phyloP scores from a whole-genome alignment of 306 rosid genomes.

The Rosa lucieae region DNA sequence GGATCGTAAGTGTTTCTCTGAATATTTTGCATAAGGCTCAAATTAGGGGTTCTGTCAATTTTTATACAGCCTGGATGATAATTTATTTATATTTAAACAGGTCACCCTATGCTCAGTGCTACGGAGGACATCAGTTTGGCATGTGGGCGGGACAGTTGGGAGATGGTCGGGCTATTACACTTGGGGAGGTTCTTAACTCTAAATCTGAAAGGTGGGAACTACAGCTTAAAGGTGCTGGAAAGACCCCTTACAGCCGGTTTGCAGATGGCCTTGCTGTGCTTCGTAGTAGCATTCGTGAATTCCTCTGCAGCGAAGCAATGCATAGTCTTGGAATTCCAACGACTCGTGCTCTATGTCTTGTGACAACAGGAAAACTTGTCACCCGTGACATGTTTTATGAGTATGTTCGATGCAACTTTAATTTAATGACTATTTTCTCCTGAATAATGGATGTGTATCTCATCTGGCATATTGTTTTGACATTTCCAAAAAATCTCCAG shows the following conservation, averaged over 20 bases:
- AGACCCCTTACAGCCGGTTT: conserved; percentile 95
- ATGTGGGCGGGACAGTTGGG: conserved; percentile 99
- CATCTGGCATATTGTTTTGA: not conserved
- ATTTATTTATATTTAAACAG: conserved; percentile 38
- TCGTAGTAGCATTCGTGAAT: conserved; percentile 96
- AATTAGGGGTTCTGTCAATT: not conserved
- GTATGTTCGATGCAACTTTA: conserved; percentile 46
- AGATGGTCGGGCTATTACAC: conserved; percentile 96
- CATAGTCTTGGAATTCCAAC: conserved; percentile 94
- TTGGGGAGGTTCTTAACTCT: conserved; percentile 85
- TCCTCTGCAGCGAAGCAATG: conserved; percentile 98
- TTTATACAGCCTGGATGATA: conserved; percentile 18
- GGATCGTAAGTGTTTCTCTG: conserved; percentile 71
- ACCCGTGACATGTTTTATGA: conserved; percentile 95
- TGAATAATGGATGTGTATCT: not conserved
- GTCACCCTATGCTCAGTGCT: conserved; percentile 93
- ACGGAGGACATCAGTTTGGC: conserved; percentile 98
- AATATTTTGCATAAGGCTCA: conserved; percentile 5
- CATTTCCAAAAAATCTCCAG: not conserved
- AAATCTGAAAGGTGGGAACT: conserved; percentile 90
- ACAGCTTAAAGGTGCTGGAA: conserved; percentile 97
- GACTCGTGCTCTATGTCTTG: conserved; percentile 91
- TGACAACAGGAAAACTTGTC: conserved; percentile 83
- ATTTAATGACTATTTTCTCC: conserved; percentile 1
- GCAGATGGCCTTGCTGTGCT: conserved; percentile 98